Evolutionary conservation across 805 yeast species (phyloP), one percentile per base, ranked within the genome.

Genomic region (Candida takata): DNA sequence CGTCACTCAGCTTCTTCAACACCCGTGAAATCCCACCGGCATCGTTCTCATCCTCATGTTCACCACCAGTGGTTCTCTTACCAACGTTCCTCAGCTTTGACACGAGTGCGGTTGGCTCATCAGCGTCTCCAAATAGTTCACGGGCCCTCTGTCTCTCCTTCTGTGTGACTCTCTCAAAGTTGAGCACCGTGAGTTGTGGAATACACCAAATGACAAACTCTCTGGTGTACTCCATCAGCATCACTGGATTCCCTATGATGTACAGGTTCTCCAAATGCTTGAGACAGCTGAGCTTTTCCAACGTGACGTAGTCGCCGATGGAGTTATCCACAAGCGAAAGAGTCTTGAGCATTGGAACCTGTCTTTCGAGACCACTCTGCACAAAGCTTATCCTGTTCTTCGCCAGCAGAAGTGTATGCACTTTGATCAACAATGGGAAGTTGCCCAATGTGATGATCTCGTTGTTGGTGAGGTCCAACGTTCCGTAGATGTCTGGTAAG

Each of bases 401-500:
- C 0, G 82, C 79, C 16, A 79, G 47, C 8, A 87, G 61, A 3
- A 90, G 47, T 0, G 80, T 71, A 29, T 66, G 67, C 34, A 72
- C 49, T 27, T 66, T 69, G 23, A 36, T 33, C 27, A 70, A 51
- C n/a, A 33, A 29, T 0, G 79, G 84, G 25, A 72, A 64, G 49
- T 62, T 65, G 2, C 12, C 70, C 66, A 90, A 45, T 3, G 64
- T 65, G 1, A 67, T 57, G n/a, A 90, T 59, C 24, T 74, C 79
- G 57, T 90, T 90, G 50, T 81, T 79, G 1, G 90, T 74, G 23
- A 90, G 52, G 54, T 90, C 97, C 3, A 90, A 58, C 12, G 69
- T 74, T 41, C 69, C 79, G 24, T 43, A 36, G 27, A 50, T 61
- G 53, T 68, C 74, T 36, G 51, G 35, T 18, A 33, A 5, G 8